Percentiles rank a stretch among this genome's conserved stretches.
These are phyloP conservation scores for Prunus dulcis DNA, from an alignment of 306 rosid species.

Conservation along the genomic window DNA sequence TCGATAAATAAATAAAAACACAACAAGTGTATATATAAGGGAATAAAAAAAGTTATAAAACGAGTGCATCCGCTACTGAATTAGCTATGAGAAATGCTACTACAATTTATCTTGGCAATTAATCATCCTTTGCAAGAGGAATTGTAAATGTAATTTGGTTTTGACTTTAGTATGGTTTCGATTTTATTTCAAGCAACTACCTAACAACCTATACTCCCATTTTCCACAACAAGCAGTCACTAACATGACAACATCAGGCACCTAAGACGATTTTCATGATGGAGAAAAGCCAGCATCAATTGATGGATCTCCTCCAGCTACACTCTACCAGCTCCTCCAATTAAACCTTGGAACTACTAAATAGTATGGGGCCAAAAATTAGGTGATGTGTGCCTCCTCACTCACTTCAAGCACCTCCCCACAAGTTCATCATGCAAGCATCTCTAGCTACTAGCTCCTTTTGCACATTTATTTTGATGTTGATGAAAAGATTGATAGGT, in stretches of 20 bases:
- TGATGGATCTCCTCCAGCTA: slow-evolving; percentile 23
- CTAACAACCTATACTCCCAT: slow-evolving; percentile 1
- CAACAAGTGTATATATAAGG: too few relatives aligned
- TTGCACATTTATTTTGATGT: not conserved
- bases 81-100: not conserved
- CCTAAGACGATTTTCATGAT: slow-evolving; percentile 24
- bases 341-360: slow-evolving; percentile 28
- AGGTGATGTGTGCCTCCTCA: slow-evolving; percentile 23
- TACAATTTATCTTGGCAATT: not conserved
- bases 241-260: slow-evolving; percentile 25
- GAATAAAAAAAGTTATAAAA: not conserved
- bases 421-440: slow-evolving; percentile 15
- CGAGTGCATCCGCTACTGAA: not conserved
- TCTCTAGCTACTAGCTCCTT: not conserved
- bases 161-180: slow-evolving; percentile 26
- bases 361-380: slow-evolving; percentile 30
- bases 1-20: too few relatives aligned
- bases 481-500: not conserved
- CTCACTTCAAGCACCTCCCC: slow-evolving; percentile 27
- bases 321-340: slow-evolving; percentile 23
- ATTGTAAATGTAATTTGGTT: slow-evolving; percentile 1
- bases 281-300: slow-evolving; percentile 23
- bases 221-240: slow-evolving; percentile 13
- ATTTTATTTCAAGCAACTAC: slow-evolving; percentile 39
- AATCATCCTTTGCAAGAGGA: not conserved